Conservation (phyloP, 1,284 basidiomycete genomes). For the Puccinia horiana region DNA sequence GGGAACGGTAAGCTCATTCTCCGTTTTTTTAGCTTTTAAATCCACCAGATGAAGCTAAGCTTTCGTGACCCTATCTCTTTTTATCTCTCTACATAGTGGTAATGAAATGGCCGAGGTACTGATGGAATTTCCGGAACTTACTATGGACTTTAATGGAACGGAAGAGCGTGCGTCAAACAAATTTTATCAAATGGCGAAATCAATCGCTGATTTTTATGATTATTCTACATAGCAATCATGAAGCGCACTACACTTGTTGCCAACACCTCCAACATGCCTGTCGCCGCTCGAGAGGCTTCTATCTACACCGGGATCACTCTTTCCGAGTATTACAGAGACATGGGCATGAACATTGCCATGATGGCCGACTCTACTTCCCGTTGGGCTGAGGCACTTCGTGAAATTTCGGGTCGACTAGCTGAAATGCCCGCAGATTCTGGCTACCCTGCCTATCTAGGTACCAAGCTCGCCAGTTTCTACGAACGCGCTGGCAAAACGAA, state of each 20-base stretch:
- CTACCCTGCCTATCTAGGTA: slow-evolving; percentile 94
- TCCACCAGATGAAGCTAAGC: neutral
- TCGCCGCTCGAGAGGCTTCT: slow-evolving; percentile 97
- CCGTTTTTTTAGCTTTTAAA: slow-evolving; percentile 16
- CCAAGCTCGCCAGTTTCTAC: slow-evolving; percentile 96
- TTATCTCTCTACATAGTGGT: slow-evolving; percentile 59
- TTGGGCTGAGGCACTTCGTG: slow-evolving; percentile 98
- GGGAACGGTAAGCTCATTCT: slow-evolving; percentile 83
- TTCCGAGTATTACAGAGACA: slow-evolving; percentile 99
- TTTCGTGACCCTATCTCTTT: slow-evolving; percentile 1
- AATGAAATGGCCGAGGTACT: slow-evolving; percentile 93
- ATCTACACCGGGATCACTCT: slow-evolving; percentile 99
- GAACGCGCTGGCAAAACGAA: slow-evolving; percentile 97
- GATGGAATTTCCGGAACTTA: slow-evolving; percentile 85
- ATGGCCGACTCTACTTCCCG: slow-evolving; percentile 99
- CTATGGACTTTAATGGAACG: slow-evolving; percentile 81
- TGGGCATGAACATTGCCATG: slow-evolving; percentile 97
- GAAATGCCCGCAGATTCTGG: slow-evolving; percentile 99
- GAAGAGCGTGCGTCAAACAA: slow-evolving; percentile 68
- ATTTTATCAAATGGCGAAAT: neutral
- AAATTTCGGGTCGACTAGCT: slow-evolving; percentile 97
- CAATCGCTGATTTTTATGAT: neutral
- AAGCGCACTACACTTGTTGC: slow-evolving; percentile 98
- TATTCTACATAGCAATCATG: slow-evolving; percentile 73
- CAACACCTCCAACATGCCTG: slow-evolving; percentile 99